A percentile compares a stretch with the other conserved stretches of the same genome.
Conservation (phyloP, 2,329 filamentous ascomycete genomes). For the Incumbomyces lentus region DNA sequence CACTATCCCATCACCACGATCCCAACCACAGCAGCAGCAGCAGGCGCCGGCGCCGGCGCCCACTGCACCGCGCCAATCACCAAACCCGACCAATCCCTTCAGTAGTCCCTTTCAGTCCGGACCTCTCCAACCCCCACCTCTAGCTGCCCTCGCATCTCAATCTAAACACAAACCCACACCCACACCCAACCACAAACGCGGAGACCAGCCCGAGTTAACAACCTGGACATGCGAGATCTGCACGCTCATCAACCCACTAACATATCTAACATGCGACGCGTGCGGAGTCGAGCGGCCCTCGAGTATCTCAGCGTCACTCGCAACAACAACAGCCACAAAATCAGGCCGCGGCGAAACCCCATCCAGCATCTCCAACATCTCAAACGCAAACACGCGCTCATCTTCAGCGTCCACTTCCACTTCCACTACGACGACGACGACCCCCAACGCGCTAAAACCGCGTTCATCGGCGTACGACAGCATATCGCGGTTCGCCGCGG, state of each 20-base stretch:
- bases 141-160: neutral
- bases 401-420: conserved; percentile 6
- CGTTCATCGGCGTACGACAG: conserved; percentile 28
- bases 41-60: no score
- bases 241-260: conserved; percentile 51
- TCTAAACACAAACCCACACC: no score
- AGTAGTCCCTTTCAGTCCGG: neutral
- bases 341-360: no score
- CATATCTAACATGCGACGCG: conserved; percentile 50
- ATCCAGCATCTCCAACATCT: no score
- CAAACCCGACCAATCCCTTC: neutral
- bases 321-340: conserved; percentile 5
- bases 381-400: no score
- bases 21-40: conserved; percentile 34
- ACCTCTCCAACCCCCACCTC: neutral
- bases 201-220: conserved; percentile 23
- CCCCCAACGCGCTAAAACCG: conserved; percentile 13
- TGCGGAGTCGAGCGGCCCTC: conserved; percentile 47
- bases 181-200: no score
- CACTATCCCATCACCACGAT: conserved; percentile 24
- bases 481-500: conserved; percentile 30
- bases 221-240: conserved; percentile 52
- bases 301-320: conserved; percentile 24
- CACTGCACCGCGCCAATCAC: conserved; percentile 17
- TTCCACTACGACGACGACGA: neutral